Evolutionary conservation across 2,329 filamentous ascomycete species (phyloP).

Genomic region (Pezicula radicicola): DNA sequence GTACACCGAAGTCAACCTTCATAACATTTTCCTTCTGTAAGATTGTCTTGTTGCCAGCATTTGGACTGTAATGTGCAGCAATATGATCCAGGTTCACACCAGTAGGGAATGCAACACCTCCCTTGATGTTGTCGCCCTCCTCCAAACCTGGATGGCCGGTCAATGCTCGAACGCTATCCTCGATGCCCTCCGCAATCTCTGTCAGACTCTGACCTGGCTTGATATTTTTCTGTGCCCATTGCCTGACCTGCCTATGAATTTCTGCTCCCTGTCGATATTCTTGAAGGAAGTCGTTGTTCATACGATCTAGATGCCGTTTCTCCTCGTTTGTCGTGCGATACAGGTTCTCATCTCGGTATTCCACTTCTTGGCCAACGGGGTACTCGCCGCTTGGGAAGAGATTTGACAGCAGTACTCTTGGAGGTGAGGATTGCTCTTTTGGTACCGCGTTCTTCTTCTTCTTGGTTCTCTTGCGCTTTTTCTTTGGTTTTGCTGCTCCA

Average conservation of each 20-base stretch:
- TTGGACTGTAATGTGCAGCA: constrained; percentile 84
- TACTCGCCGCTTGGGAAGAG: constrained; percentile 72
- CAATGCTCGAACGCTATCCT: constrained; percentile 74
- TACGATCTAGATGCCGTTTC: constrained; percentile 77
- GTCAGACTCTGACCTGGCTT: constrained; percentile 78
- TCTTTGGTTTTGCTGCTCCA: constrained; percentile 58
- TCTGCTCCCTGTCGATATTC: constrained; percentile 86
- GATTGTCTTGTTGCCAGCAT: constrained; percentile 77
- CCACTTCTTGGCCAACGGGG: constrained; percentile 74
- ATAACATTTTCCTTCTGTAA: constrained; percentile 65
- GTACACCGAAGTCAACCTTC: constrained; percentile 72
- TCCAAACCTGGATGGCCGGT: constrained; percentile 74
- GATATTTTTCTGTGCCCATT: constrained; percentile 77
- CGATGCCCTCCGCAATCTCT: constrained; percentile 84
- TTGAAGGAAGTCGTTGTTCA: constrained; percentile 74
- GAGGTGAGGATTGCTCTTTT: constrained; percentile 73
- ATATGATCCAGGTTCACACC: constrained; percentile 82
- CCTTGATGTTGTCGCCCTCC: constrained; percentile 74
- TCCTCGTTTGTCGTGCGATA: constrained; percentile 82
- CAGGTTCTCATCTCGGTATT: constrained; percentile 74
- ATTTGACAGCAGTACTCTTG: constrained; percentile 68
- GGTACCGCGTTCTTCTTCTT: constrained; percentile 70
- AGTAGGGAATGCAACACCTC: constrained; percentile 83
- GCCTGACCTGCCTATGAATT: constrained; percentile 82
- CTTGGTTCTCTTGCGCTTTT: constrained; percentile 66